These are phyloP conservation scores for Leishmania braziliensis DNA, from an alignment of 208 protist species.

Conservation along the genomic window DNA sequence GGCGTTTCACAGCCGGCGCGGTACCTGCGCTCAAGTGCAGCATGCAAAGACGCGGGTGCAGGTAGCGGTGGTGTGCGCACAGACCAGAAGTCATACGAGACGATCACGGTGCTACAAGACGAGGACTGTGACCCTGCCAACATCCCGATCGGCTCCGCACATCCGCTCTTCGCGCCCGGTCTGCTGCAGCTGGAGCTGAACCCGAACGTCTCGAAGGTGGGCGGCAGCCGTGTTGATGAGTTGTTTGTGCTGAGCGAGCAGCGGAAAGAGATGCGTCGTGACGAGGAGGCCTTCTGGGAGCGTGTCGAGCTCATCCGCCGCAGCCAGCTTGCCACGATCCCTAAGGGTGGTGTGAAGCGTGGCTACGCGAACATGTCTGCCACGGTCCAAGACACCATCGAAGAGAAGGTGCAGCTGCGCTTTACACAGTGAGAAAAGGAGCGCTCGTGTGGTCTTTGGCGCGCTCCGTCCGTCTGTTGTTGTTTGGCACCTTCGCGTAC, in stretches of 20 bases:
- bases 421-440: slow-evolving; percentile 58
- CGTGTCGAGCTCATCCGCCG: slow-evolving; percentile 86
- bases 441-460: background rate
- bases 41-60: background rate
- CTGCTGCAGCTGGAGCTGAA: slow-evolving; percentile 72
- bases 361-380: slow-evolving; percentile 59
- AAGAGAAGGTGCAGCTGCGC: slow-evolving; percentile 83
- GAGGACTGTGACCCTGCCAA: slow-evolving; percentile 47
- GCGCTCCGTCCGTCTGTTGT: background rate
- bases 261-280: slow-evolving; percentile 69
- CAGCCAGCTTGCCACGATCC: slow-evolving; percentile 69
- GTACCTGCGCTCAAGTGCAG: background rate
- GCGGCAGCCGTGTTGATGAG: slow-evolving; percentile 39
- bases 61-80: background rate
- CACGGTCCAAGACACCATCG: slow-evolving; percentile 52
- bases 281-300: slow-evolving; percentile 88
- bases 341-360: slow-evolving; percentile 57
- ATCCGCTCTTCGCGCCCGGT: slow-evolving; percentile 68
- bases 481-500: background rate
- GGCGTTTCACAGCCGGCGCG: slow-evolving; percentile 40
- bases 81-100: background rate
- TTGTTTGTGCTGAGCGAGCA: slow-evolving; percentile 57
- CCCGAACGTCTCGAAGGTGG: background rate
- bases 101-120: slow-evolving; percentile 39
- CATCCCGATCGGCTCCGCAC: slow-evolving; percentile 73